Conservation (phyloP, 352 stramenopile species). For the Globisporangium uncinulatum region DNA sequence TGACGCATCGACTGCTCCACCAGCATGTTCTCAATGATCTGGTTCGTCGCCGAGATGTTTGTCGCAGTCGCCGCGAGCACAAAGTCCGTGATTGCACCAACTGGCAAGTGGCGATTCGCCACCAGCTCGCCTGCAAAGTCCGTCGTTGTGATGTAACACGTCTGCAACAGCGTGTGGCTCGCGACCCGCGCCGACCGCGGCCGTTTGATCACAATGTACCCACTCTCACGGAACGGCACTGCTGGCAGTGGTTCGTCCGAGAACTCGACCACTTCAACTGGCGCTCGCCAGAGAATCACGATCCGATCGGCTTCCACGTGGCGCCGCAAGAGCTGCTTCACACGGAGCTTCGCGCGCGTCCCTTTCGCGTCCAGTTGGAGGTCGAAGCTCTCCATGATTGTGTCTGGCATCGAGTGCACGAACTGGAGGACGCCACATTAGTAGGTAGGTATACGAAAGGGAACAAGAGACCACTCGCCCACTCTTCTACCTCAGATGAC, state of each 20-base stretch:
- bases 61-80: constrained; percentile 10
- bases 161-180: constrained; percentile 28
- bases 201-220: constrained; percentile 49
- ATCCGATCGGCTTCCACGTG: constrained; percentile 50
- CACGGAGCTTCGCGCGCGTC: constrained; percentile 39
- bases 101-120: constrained; percentile 1
- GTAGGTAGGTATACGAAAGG: background rate
- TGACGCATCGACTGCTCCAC: constrained; percentile 8
- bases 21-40: constrained; percentile 21
- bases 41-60: constrained; percentile 14
- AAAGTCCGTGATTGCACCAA: constrained; percentile 13
- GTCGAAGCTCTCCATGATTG: constrained; percentile 54
- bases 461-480: no score
- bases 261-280: constrained; percentile 55
- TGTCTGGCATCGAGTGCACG: constrained; percentile 31
- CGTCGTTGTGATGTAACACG: constrained; percentile 45
- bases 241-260: constrained; percentile 31
- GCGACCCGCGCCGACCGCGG: constrained; percentile 11
- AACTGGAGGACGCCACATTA: background rate
- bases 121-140: constrained; percentile 4
- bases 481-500: constrained; percentile 7
- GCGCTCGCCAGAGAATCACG: constrained; percentile 56
- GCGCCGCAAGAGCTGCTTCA: constrained; percentile 55
- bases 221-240: constrained; percentile 52
- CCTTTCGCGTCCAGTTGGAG: constrained; percentile 44